Percentiles rank a stretch among this genome's conserved stretches.
Evolutionary conservation across 805 yeast species (phyloP).

Genomic region (Vanderwaltozyma tropicalis): DNA sequence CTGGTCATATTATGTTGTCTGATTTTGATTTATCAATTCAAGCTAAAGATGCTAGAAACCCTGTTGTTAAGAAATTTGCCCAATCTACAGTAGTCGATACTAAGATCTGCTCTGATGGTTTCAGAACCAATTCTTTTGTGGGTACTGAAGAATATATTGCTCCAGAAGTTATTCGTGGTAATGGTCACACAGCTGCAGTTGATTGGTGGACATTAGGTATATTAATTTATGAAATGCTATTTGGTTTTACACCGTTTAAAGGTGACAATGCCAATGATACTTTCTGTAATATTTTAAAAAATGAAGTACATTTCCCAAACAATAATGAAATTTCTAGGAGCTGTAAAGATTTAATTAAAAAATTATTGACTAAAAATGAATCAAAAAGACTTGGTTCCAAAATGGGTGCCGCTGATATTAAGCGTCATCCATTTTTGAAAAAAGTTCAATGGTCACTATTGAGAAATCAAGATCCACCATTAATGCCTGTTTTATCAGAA

Average conservation of each 20-base stretch:
- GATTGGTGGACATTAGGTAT: slow-evolving; percentile 99
- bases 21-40: slow-evolving; percentile 95
- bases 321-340: slow-evolving; percentile 53
- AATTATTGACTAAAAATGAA: slow-evolving; percentile 81
- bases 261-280: slow-evolving; percentile 84
- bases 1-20: slow-evolving; percentile 96
- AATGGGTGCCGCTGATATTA: slow-evolving; percentile 91
- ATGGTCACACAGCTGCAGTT: slow-evolving; percentile 95
- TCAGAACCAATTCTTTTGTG: slow-evolving; percentile 94
- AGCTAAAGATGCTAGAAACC: slow-evolving; percentile 64
- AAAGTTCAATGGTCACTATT: slow-evolving; percentile 90
- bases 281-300: slow-evolving; percentile 74
- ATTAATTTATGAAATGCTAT: slow-evolving; percentile 84
- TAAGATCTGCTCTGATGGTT: slow-evolving; percentile 89
- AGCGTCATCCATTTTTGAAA: slow-evolving; percentile 84
- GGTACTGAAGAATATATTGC: slow-evolving; percentile 99
- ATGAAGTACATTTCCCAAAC: slow-evolving; percentile 74
- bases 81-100: slow-evolving; percentile 55
- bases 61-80: slow-evolving; percentile 30
- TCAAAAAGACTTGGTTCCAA: slow-evolving; percentile 79
- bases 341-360: slow-evolving; percentile 72
- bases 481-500: slow-evolving; percentile 71
- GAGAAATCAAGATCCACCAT: slow-evolving; percentile 89
- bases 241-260: slow-evolving; percentile 93
- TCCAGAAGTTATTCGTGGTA: slow-evolving; percentile 94